Evolutionary conservation across 2,329 filamentous ascomycete species (phyloP).

Genomic region (Chaetomiaceae sp.): DNA sequence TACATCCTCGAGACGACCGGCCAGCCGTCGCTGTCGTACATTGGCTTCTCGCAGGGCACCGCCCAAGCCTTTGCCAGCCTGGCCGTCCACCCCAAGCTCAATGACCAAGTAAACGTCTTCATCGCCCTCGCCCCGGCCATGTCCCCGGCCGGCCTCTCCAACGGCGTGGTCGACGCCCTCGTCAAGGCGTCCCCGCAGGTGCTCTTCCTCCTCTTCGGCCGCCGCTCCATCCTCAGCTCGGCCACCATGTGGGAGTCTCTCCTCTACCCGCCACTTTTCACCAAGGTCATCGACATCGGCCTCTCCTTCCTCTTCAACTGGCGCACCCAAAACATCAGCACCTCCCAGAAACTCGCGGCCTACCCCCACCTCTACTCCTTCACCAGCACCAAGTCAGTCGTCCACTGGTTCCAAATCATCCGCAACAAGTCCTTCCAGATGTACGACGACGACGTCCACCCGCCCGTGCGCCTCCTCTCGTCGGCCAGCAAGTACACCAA

Average conservation of each 20-base stretch:
- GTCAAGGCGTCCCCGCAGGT: conserved; percentile 92
- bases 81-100: conserved; percentile 86
- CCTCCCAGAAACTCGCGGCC: conserved; percentile 86
- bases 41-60: conserved; percentile 95
- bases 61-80: conserved; percentile 94
- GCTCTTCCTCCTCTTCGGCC: conserved; percentile 86
- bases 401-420: conserved; percentile 99
- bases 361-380: conserved; percentile 97
- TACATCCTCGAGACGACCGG: conserved; percentile 84
- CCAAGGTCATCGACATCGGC: conserved; percentile 77
- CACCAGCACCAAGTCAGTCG: conserved; percentile 92
- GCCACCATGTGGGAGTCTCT: conserved; percentile 97
- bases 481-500: conserved; percentile 84
- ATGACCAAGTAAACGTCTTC: conserved; percentile 91
- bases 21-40: conserved; percentile 83
- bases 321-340: conserved; percentile 76
- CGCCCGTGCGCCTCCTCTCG: conserved; percentile 65
- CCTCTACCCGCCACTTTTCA: conserved; percentile 90
- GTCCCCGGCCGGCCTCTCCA: conserved; percentile 87
- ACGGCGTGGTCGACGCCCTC: conserved; percentile 85
- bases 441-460: conserved; percentile 92
- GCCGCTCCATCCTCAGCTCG: conserved; percentile 84
- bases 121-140: conserved; percentile 94
- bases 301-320: conserved; percentile 85
- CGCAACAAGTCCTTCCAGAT: conserved; percentile 95